Evolutionary conservation across 2,329 filamentous ascomycete species (phyloP).

Genomic region (Xenosphaeropsis pyriputrescens): DNA sequence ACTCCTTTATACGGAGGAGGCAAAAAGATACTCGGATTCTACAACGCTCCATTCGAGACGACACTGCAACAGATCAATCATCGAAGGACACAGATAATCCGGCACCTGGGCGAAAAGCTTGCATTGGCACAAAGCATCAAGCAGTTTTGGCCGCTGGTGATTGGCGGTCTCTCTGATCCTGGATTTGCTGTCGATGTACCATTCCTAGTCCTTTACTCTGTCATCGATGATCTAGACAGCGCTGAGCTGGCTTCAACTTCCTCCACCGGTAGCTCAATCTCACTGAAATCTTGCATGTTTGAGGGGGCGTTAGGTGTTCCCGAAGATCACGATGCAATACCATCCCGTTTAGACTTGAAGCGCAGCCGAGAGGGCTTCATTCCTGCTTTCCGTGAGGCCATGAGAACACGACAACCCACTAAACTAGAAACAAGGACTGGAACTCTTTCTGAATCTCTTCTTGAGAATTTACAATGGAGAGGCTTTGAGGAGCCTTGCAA

Average conservation of each 20-base stretch:
- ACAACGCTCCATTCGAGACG: slow-evolving; percentile 71
- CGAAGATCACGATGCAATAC: slow-evolving; percentile 43
- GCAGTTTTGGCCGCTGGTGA: slow-evolving; percentile 57
- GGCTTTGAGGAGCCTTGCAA: slow-evolving; percentile 57
- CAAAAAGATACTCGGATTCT: slow-evolving; percentile 58
- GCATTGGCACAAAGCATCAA: slow-evolving; percentile 54
- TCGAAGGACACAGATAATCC: slow-evolving; percentile 60
- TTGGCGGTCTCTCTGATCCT: slow-evolving; percentile 54
- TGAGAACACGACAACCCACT: slow-evolving; percentile 51
- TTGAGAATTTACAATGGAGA: slow-evolving; percentile 54
- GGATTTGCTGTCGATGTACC: slow-evolving; percentile 49
- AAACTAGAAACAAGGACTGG: slow-evolving; percentile 49
- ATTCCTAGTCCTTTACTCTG: slow-evolving; percentile 61
- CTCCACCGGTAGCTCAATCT: slow-evolving; percentile 47
- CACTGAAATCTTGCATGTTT: slow-evolving; percentile 49
- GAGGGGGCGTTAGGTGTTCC: slow-evolving; percentile 61
- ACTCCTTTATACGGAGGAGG: slow-evolving; percentile 63
- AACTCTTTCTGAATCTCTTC: slow-evolving; percentile 45
- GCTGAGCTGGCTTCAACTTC: slow-evolving; percentile 56
- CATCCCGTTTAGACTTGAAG: slow-evolving; percentile 49
- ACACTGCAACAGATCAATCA: slow-evolving; percentile 62
- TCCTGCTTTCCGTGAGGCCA: slow-evolving; percentile 59
- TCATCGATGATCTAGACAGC: slow-evolving; percentile 43
- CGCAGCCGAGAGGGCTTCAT: slow-evolving; percentile 59
- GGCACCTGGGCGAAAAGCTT: slow-evolving; percentile 62